phyloP scores from a whole-genome alignment of 768 basidiomycete genomes.

The Collybiopsis confluens region DNA sequence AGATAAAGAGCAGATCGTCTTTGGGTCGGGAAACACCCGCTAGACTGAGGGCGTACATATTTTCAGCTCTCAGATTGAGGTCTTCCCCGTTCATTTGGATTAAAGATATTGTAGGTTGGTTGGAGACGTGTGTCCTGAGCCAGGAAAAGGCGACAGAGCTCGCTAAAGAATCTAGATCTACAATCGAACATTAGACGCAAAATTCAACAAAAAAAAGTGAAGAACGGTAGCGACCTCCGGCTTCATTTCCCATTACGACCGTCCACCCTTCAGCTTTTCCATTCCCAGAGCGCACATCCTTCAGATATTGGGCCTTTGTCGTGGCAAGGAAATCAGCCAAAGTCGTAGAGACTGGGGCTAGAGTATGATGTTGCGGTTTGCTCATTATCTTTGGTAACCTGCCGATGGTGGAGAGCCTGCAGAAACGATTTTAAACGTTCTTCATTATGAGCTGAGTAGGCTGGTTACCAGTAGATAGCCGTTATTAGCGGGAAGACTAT shows the following conservation, averaged over 20 bases:
- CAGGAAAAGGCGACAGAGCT: constrained; percentile 84
- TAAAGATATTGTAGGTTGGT: constrained; percentile 64
- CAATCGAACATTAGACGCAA: neutral
- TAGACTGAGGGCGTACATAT: constrained; percentile 66
- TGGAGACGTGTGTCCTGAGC: constrained; percentile 55
- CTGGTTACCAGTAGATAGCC: constrained; percentile 1
- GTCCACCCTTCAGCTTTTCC: constrained; percentile 56
- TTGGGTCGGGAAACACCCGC: constrained; percentile 48
- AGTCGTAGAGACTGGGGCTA: neutral
- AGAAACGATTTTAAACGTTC: constrained; percentile 1
- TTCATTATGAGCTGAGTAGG: neutral
- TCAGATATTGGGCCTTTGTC: neutral
- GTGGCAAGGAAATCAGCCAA: constrained; percentile 5
- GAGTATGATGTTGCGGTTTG: constrained; percentile 2
- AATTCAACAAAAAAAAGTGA: neutral
- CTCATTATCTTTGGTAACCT: neutral
- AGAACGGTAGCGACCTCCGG: constrained; percentile 63
- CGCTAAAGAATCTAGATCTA: constrained; percentile 89
- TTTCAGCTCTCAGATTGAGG: constrained; percentile 81
- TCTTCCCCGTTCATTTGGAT: constrained; percentile 65
- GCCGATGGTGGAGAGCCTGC: neutral
- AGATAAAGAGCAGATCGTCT: constrained; percentile 59
- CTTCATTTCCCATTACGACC: constrained; percentile 93
- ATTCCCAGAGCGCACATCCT: neutral
- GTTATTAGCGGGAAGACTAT: neutral